A percentile compares a stretch with the other conserved stretches of the same genome.
These are phyloP conservation scores for Porcisia deanei DNA, from an alignment of 208 protist genomes.

Conservation along the genomic window DNA sequence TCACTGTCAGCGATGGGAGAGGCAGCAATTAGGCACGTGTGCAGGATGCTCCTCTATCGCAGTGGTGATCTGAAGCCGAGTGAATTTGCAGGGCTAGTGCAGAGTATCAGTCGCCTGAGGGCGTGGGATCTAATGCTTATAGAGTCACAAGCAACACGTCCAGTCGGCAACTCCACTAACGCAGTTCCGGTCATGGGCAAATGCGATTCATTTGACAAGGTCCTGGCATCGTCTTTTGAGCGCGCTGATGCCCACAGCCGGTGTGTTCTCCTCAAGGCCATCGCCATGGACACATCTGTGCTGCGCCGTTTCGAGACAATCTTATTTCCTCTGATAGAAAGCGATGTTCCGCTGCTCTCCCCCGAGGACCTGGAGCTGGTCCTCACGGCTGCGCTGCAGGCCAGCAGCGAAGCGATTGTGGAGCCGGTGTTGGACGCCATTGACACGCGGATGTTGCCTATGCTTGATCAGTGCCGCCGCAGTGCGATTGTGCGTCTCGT, in stretches of 20 bases:
- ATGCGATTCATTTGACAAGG: not conserved
- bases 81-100: slow-evolving; percentile 67
- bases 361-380: slow-evolving; percentile 80
- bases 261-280: slow-evolving; percentile 74
- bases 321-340: slow-evolving; percentile 42
- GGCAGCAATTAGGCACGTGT: slow-evolving; percentile 22
- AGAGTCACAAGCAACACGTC: not conserved
- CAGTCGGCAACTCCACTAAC: not conserved
- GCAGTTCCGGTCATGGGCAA: not conserved
- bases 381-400: slow-evolving; percentile 49
- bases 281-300: slow-evolving; percentile 42
- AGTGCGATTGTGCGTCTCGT: slow-evolving; percentile 81
- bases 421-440: slow-evolving; percentile 80
- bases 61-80: slow-evolving; percentile 45
- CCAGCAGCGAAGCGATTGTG: slow-evolving; percentile 35
- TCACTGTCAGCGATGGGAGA: not conserved
- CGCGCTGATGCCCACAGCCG: slow-evolving; percentile 80
- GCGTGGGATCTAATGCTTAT: slow-evolving; percentile 24
- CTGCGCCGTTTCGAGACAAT: slow-evolving; percentile 52
- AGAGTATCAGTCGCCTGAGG: slow-evolving; percentile 52
- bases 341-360: slow-evolving; percentile 61
- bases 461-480: slow-evolving; percentile 61
- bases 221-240: slow-evolving; percentile 32
- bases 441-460: slow-evolving; percentile 60
- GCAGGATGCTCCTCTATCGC: slow-evolving; percentile 30